Percentiles rank a stretch among this genome's conserved stretches.
Conservation (phyloP, 1,139 yeast species). For the Pneumocystis canis region DNA sequence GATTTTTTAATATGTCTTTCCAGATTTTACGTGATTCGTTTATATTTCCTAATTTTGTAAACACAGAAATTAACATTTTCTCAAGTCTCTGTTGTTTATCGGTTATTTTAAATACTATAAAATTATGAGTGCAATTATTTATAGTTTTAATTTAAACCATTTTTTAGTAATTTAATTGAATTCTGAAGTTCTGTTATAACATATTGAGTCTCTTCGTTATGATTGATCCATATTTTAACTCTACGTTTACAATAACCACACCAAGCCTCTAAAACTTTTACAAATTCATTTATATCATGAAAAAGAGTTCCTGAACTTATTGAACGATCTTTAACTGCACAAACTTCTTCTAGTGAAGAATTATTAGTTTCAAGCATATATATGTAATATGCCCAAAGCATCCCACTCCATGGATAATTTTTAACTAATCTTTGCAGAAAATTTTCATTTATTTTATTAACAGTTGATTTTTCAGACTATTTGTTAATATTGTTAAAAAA, state of each 20-base stretch:
- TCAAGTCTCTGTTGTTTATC: background rate
- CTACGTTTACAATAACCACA: slow-evolving; percentile 19
- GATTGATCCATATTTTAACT: slow-evolving; percentile 12
- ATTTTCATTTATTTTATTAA: slow-evolving; percentile 4
- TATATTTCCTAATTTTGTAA: slow-evolving; percentile 9
- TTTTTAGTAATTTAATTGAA: background rate
- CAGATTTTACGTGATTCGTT: slow-evolving; percentile 24
- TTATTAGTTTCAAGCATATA: slow-evolving; percentile 14
- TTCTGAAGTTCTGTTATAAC: slow-evolving; percentile 15
- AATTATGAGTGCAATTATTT: background rate
- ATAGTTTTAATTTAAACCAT: background rate
- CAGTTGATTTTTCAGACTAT: slow-evolving; percentile 11
- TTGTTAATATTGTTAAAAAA: background rate
- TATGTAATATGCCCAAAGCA: slow-evolving; percentile 20
- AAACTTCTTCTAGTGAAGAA: slow-evolving; percentile 10
- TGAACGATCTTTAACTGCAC: slow-evolving; percentile 8
- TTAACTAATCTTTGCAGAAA: slow-evolving; percentile 18
- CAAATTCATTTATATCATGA: slow-evolving; percentile 26
- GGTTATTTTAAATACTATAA: background rate
- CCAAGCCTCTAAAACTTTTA: slow-evolving; percentile 26
- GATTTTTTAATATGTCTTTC: slow-evolving; percentile 23
- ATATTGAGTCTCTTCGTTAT: slow-evolving; percentile 10
- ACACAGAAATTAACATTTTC: slow-evolving; percentile 2
- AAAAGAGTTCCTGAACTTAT: slow-evolving; percentile 9
- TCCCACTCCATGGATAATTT: slow-evolving; percentile 21